Percentiles rank a stretch among this genome's conserved stretches.
Conservation (phyloP, 208 protist genomes). For the Leishmania martiniquensis region DNA sequence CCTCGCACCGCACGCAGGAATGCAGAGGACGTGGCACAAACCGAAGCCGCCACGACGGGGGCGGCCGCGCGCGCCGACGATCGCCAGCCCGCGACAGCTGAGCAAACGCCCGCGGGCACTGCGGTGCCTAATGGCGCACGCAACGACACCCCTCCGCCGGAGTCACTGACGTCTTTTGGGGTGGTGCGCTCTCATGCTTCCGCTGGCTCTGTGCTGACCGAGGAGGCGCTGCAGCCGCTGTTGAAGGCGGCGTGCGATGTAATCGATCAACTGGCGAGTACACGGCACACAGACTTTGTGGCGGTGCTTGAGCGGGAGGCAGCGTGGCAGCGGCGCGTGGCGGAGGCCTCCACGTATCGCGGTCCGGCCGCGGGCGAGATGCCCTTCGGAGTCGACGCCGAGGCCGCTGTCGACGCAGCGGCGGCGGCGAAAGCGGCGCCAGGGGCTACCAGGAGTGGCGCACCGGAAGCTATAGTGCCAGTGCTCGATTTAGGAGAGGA, state of each 20-base stretch:
- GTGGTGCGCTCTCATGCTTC: slow-evolving; percentile 15
- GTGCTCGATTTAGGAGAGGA: not conserved
- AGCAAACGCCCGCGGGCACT: not conserved
- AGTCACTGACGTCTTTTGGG: slow-evolving; percentile 10
- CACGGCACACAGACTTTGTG: slow-evolving; percentile 11
- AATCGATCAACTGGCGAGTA: slow-evolving; percentile 23
- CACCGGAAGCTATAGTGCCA: not conserved
- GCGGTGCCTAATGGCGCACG: not conserved
- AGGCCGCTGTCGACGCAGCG: slow-evolving; percentile 2
- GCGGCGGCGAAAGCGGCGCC: not conserved
- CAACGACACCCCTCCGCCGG: not conserved
- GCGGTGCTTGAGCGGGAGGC: slow-evolving; percentile 22
- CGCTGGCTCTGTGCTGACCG: slow-evolving; percentile 11
- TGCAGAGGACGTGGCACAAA: not conserved
- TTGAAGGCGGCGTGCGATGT: slow-evolving; percentile 15
- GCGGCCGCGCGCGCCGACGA: not conserved
- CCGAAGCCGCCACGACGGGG: not conserved
- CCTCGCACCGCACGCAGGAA: not conserved
- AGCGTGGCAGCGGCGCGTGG: slow-evolving; percentile 10
- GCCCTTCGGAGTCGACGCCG: not conserved
- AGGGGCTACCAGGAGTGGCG: not conserved
- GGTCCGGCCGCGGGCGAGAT: not conserved
- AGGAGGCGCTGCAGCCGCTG: slow-evolving; percentile 10
- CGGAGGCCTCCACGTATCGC: not conserved
- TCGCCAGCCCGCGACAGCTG: not conserved